Evolutionary conservation across 495 filamentous ascomycete species (phyloP).

Genomic region (Tuber magnatum): DNA sequence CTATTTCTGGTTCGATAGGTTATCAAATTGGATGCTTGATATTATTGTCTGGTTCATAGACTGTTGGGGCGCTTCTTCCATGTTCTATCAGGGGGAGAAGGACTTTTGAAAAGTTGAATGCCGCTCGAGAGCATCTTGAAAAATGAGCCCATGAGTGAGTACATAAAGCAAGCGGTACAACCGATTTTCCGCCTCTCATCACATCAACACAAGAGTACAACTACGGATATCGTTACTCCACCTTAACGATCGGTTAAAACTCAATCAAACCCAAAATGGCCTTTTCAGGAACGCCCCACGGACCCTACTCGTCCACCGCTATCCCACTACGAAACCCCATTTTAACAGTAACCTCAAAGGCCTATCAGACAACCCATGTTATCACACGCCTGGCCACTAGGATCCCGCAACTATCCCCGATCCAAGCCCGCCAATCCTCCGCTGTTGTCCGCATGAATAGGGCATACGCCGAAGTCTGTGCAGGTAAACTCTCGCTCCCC

Average conservation of each 20-base stretch:
- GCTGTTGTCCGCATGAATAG: neutral
- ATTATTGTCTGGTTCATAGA: neutral
- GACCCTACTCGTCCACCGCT: neutral
- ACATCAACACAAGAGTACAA: neutral
- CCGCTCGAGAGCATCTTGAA: neutral
- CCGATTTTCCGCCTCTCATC: neutral
- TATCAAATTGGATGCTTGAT: neutral
- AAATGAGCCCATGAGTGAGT: neutral
- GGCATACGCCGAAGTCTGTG: neutral
- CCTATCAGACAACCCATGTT: neutral
- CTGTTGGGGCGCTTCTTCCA: neutral
- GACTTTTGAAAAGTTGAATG: neutral
- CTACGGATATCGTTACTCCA: neutral
- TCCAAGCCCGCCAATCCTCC: neutral
- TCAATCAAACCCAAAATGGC: neutral
- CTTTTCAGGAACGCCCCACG: neutral
- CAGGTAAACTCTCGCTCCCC: neutral
- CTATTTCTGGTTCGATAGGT: neutral
- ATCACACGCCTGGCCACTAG: neutral
- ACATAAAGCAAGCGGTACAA: neutral
- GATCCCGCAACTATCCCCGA: neutral
- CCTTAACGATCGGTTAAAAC: neutral
- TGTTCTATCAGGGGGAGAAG: neutral
- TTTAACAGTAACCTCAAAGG: neutral
- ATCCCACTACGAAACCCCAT: neutral